These are phyloP conservation scores for Diutina scorzettiae DNA, from an alignment of 1,139 yeast genomes.

Conservation along the genomic window DNA sequence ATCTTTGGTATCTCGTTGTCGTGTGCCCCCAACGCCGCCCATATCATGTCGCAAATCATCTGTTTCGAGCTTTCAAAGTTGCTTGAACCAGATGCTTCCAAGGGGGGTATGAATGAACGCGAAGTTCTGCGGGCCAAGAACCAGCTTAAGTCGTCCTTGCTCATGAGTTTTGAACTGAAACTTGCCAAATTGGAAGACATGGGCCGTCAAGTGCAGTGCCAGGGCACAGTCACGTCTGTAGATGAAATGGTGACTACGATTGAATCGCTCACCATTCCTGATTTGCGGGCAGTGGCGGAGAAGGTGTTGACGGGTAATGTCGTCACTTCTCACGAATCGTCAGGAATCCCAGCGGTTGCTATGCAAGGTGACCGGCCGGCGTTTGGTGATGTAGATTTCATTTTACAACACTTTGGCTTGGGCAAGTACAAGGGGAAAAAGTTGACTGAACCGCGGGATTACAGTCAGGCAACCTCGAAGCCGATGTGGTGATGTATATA, in stretches of 20 bases:
- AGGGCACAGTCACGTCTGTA: slow-evolving; percentile 66
- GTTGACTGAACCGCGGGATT: slow-evolving; percentile 21
- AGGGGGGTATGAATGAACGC: slow-evolving; percentile 44
- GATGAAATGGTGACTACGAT: slow-evolving; percentile 76
- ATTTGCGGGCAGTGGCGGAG: slow-evolving; percentile 64
- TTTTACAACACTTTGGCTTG: slow-evolving; percentile 60
- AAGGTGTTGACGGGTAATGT: slow-evolving; percentile 57
- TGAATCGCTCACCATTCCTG: slow-evolving; percentile 50
- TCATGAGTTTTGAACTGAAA: slow-evolving; percentile 89
- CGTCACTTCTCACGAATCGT: slow-evolving; percentile 37
- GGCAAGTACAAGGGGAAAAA: slow-evolving; percentile 31
- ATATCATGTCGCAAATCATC: slow-evolving; percentile 68
- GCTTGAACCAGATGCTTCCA: slow-evolving; percentile 40
- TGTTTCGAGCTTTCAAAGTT: slow-evolving; percentile 63
- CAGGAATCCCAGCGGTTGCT: slow-evolving; percentile 69
- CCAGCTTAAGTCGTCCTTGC: slow-evolving; percentile 76
- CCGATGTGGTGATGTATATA: slow-evolving; percentile 3
- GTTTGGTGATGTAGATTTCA: slow-evolving; percentile 72
- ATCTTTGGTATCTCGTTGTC: slow-evolving; percentile 82
- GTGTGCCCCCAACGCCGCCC: slow-evolving; percentile 79
- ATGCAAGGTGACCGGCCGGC: slow-evolving; percentile 80
- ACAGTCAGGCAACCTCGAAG: slow-evolving; percentile 8
- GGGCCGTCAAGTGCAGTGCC: slow-evolving; percentile 88
- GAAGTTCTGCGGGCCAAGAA: slow-evolving; percentile 88
- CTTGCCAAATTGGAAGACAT: slow-evolving; percentile 87